phyloP scores from a whole-genome alignment of 768 basidiomycete genomes.

The Peribolospora kevripleyi region DNA sequence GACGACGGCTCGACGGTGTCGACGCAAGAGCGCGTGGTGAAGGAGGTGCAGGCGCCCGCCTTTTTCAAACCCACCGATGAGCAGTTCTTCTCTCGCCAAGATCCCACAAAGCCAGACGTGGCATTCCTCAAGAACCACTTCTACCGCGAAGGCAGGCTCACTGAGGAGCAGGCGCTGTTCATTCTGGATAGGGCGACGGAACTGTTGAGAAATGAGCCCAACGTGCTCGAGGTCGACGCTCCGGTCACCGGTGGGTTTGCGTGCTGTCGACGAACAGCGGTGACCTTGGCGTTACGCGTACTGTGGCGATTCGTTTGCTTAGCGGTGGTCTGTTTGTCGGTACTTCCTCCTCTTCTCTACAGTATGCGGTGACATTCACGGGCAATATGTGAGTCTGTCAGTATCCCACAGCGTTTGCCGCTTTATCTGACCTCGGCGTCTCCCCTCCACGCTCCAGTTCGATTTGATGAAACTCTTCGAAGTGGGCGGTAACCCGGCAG shows the following conservation, averaged over 20 bases:
- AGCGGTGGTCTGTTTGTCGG: neutral
- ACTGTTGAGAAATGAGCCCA: conserved; percentile 57
- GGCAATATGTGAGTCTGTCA: conserved; percentile 56
- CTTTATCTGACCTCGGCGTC: neutral
- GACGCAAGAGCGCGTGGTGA: conserved; percentile 85
- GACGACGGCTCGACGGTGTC: conserved; percentile 78
- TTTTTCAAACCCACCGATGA: conserved; percentile 74
- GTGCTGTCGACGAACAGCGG: neutral
- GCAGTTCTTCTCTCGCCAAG: conserved; percentile 70
- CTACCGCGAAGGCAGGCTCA: conserved; percentile 80
- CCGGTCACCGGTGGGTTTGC: conserved; percentile 66
- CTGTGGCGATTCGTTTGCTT: neutral
- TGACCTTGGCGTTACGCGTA: neutral
- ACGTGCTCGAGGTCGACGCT: conserved; percentile 80
- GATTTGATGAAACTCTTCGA: conserved; percentile 90
- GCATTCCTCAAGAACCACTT: conserved; percentile 98
- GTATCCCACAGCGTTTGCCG: neutral
- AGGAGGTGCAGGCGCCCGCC: conserved; percentile 96
- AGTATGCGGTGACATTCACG: conserved; percentile 97
- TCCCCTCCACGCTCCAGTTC: conserved; percentile 28
- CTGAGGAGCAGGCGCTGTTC: conserved; percentile 67
- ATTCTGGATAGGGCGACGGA: conserved; percentile 75
- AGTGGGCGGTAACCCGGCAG: conserved; percentile 80
- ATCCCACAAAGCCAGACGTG: conserved; percentile 75
- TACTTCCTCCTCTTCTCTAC: neutral